A percentile compares a stretch with the other conserved stretches of the same genome.
These are phyloP conservation scores for Chaetoscypha palmicola DNA, from an alignment of 2,329 filamentous ascomycete genomes.

Conservation along the genomic window DNA sequence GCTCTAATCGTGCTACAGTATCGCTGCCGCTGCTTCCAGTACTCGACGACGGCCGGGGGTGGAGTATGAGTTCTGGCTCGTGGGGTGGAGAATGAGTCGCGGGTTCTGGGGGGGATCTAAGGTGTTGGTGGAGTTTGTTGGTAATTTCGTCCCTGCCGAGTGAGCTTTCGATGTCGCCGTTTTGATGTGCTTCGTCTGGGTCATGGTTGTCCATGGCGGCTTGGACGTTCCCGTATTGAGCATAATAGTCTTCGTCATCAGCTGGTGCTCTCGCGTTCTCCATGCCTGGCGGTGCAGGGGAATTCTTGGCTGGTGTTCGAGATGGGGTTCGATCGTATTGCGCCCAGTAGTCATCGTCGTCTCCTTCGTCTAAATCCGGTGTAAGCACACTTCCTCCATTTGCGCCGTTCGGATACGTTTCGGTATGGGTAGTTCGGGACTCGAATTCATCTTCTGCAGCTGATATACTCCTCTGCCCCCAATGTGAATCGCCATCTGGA, in stretches of 20 bases:
- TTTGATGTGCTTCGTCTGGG: slow-evolving; percentile 57
- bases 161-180: slow-evolving; percentile 37
- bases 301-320: slow-evolving; percentile 55
- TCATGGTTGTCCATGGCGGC: slow-evolving; percentile 76
- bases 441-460: slow-evolving; percentile 55
- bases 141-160: slow-evolving; percentile 37
- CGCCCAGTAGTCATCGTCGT: slow-evolving; percentile 75
- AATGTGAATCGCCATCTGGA: slow-evolving; percentile 45
- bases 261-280: slow-evolving; percentile 15
- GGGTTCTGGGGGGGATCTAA: slow-evolving; percentile 12
- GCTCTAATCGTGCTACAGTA: slow-evolving; percentile 51
- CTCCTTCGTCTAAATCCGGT: slow-evolving; percentile 47
- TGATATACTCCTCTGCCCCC: slow-evolving; percentile 42
- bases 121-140: slow-evolving; percentile 24
- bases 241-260: slow-evolving; percentile 65
- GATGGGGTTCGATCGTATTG: slow-evolving; percentile 67
- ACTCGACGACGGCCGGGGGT: slow-evolving; percentile 53
- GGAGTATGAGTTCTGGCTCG: slow-evolving; percentile 25
- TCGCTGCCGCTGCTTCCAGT: slow-evolving; percentile 48
- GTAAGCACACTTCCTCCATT: slow-evolving; percentile 18
- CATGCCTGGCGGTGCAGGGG: slow-evolving; percentile 46
- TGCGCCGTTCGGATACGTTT: slow-evolving; percentile 7
- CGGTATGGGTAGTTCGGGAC: slow-evolving; percentile 17
- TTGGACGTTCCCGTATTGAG: slow-evolving; percentile 70
- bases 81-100: slow-evolving; percentile 5